Conservation (phyloP, 495 filamentous ascomycete species). For the Penicillium cataractarum region DNA sequence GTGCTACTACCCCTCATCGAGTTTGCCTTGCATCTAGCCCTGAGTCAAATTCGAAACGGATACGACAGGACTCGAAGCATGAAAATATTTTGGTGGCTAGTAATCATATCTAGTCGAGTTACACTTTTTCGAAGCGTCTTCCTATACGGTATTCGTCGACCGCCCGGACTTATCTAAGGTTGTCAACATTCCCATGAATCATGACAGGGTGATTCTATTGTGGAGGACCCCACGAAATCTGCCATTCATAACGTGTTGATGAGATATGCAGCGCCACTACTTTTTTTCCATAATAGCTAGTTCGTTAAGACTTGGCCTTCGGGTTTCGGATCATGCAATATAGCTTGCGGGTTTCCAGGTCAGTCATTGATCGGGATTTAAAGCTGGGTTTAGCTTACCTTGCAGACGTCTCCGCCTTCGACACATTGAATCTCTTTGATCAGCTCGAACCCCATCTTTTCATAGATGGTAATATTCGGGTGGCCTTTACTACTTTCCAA, state of each 20-base stretch:
- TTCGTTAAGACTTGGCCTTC: constrained; percentile 20
- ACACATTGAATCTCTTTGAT: constrained; percentile 64
- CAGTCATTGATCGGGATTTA: not conserved
- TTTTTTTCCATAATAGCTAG: not conserved
- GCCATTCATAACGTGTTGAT: not conserved
- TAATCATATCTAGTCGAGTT: not conserved
- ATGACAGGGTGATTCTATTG: not conserved
- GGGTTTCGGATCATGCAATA: constrained; percentile 34
- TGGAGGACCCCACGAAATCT: too few relatives aligned
- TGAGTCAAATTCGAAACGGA: not conserved
- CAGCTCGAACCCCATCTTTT: constrained; percentile 64
- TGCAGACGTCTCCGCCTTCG: constrained; percentile 54
- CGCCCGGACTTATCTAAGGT: not conserved
- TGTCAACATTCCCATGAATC: too few relatives aligned
- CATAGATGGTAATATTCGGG: constrained; percentile 69
- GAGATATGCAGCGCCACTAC: not conserved
- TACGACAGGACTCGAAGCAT: not conserved
- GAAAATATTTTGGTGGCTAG: not conserved
- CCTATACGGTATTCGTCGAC: not conserved
- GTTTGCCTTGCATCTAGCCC: not conserved
- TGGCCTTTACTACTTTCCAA: constrained; percentile 64
- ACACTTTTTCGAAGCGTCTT: not conserved
- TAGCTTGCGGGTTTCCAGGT: constrained; percentile 23
- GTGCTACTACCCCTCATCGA: not conserved
- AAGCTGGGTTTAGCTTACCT: constrained; percentile 31